Evolutionary conservation across 163 green algal genomes (phyloP).

Genomic region (Scenedesmus sp.): DNA sequence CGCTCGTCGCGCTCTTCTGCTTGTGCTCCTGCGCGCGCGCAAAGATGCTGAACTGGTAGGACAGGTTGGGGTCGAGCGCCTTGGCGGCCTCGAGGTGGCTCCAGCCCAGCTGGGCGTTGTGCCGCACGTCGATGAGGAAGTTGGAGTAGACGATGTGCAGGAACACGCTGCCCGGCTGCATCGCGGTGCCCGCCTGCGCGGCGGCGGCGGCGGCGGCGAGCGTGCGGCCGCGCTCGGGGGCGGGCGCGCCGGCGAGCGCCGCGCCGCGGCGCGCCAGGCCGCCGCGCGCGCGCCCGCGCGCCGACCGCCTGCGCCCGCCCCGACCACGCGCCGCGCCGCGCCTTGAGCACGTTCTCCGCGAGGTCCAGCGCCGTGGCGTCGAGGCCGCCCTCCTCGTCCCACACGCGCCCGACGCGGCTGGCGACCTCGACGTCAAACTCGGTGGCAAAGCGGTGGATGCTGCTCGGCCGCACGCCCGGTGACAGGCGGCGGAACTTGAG

Average conservation of each 20-base stretch:
- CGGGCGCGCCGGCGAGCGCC: no score
- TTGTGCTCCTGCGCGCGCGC: constrained; percentile 61
- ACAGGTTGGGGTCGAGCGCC: constrained; percentile 56
- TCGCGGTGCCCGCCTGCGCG: constrained; percentile 50
- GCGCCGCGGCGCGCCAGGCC: no score
- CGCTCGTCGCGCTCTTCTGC: constrained; percentile 40
- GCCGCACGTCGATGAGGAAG: constrained; percentile 56
- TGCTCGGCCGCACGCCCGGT: constrained; percentile 22
- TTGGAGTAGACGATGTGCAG: constrained; percentile 65
- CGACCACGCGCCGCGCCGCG: background rate
- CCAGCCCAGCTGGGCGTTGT: constrained; percentile 45
- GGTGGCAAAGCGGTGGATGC: constrained; percentile 50
- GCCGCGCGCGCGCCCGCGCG: no score
- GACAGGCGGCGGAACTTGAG: constrained; percentile 43
- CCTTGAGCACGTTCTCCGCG: constrained; percentile 55
- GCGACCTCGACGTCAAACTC: constrained; percentile 58
- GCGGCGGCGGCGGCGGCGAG: no score
- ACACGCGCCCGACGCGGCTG: constrained; percentile 50
- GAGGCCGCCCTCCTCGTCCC: constrained; percentile 51
- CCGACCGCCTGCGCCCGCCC: background rate
- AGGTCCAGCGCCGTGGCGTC: constrained; percentile 49
- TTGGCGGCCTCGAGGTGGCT: constrained; percentile 54
- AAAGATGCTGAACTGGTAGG: constrained; percentile 67
- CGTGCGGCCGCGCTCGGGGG: no score
- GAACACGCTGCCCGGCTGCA: constrained; percentile 60